Evolutionary conservation across 371 early-diverging fungal genomes (phyloP), one percentile per base, ranked within the genome.

Genomic region (Gilbertella persicaria): DNA sequence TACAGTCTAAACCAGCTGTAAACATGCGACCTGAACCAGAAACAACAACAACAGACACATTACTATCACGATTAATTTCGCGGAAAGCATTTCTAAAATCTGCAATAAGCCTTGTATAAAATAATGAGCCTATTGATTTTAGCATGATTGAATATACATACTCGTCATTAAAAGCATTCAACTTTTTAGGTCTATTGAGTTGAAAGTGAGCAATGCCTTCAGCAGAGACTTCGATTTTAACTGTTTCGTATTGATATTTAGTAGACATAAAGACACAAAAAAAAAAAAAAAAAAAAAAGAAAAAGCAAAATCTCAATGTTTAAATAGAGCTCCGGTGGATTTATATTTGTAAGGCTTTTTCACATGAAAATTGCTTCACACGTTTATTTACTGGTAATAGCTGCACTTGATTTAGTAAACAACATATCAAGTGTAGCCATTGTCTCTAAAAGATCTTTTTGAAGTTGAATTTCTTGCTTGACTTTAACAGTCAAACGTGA

Each of bases 1-100:
- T 85, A 85, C 89, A 71, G 55, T 97, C 97, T 23, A 97, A 71
- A n/a, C 96, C 96, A 37, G 93, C 90, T 17, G 90, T 88, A 61
- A 96, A 97, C 64, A 86, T 71, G 24, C 84, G 79, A 13, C 90
- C 87, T n/a, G 77, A 55, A 5, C 86, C 91, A 14, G 88, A 87
- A 23, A 93, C 50, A 33, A 96, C 86, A 12, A 95, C 83, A 47
- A 79, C 76, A 21, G 86, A 84, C 43, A 94, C 80, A 36, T 83
- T 64, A 13, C 69, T 55, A 66, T 94, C 93, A 17, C 45, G 44
- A 19, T 73, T 59, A 47, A 95, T 62, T 13, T 55, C 55, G 4
- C 38, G 50, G 53, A 94, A 93, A 40, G 52, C 57, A 4, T 55
- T n/a, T 21, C 59, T 45, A n/a, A 75, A 57, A 36, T 75, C 73